Base-by-base conservation (phyloP, 139 green algal species). In the Ettlia oleoabundans region DNA sequence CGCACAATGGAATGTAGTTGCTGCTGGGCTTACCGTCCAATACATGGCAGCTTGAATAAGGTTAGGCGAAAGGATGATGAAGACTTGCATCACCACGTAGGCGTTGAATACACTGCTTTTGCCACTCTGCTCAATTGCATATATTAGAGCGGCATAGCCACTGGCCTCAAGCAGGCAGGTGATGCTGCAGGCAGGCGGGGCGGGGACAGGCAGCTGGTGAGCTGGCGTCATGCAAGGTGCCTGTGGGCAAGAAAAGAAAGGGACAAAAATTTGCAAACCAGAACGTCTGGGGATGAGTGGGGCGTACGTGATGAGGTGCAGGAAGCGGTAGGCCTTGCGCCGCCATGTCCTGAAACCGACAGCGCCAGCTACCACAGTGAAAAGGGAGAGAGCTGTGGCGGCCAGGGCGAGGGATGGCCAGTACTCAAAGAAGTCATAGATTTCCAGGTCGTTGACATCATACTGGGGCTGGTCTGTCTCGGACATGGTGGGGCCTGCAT, bases 271-370 rank as follows among this genome's bases (percentile, higher is more conserved):
- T n/a, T n/a, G n/a, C n/a, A n/a, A n/a, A 72, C 30, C 35, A 28
- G 63, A 7, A 42, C 32, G 66, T 4, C n/a, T 13, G 18, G 0
- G 35, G n/a, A 32, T 15, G 24, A n/a, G 28, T 32, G 24, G 28
- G 33, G 9, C 71, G 64, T 53, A 80, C 73, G 73, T 80, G 58
- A 81, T 51, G 18, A n/a, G 32, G 75, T 81, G 75, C 21, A 81
- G 5, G n/a, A 72, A 81, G 30, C 75, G 58, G 75, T 81, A 58
- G 24, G 19, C n/a, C 10, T 67, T 58, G 37, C 58, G 58, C 26
- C 75, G 75, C 58, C 71, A 55, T 5, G 58, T 71, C 0, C 66
- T 24, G 13, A 33, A 70, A 2, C 24, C 75, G 3, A 71, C 18
- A 2, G 61, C 30, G 7, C 6, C 38, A 0, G 75, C 38, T 1